phyloP scores from a whole-genome alignment of 805 yeast species.

The Grigorovia transvaalensis region DNA sequence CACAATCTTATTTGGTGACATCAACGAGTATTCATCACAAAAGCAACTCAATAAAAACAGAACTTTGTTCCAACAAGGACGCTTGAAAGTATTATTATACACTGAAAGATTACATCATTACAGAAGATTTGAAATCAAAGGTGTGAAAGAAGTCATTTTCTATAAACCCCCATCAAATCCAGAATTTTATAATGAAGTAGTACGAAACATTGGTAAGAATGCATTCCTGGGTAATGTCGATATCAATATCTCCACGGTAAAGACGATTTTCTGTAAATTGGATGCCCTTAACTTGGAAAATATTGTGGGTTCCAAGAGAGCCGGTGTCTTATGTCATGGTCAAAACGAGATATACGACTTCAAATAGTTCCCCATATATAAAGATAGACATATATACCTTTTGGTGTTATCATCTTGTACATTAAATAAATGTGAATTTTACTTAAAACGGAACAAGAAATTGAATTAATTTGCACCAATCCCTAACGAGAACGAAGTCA shows the following conservation, averaged over 20 bases:
- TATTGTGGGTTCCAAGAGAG: conserved; percentile 67
- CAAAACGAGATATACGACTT: conserved; percentile 70
- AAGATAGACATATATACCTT: not conserved
- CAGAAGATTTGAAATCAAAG: conserved; percentile 73
- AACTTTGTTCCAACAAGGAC: conserved; percentile 52
- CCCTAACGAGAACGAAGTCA: not conserved
- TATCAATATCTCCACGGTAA: conserved; percentile 44
- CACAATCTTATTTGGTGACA: conserved; percentile 51
- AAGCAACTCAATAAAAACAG: conserved; percentile 64
- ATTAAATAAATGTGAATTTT: not conserved
- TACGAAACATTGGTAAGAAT: conserved; percentile 54
- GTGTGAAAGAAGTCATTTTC: conserved; percentile 73
- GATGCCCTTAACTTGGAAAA: conserved; percentile 74
- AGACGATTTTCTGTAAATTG: conserved; percentile 63
- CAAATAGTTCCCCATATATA: conserved; percentile 22
- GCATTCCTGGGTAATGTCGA: conserved; percentile 43
- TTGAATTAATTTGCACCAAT: not conserved
- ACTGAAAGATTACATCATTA: conserved; percentile 92
- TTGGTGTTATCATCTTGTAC: not conserved
- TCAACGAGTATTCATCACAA: conserved; percentile 75
- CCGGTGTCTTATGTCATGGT: conserved; percentile 60
- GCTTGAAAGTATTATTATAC: conserved; percentile 64
- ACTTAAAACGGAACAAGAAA: not conserved
- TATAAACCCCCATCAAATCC: conserved; percentile 84
- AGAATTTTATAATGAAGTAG: conserved; percentile 65